Percentiles rank a stretch among this genome's conserved stretches.
Conservation (phyloP, 2,329 filamentous ascomycete genomes). For the Sarocladium kiliense region DNA sequence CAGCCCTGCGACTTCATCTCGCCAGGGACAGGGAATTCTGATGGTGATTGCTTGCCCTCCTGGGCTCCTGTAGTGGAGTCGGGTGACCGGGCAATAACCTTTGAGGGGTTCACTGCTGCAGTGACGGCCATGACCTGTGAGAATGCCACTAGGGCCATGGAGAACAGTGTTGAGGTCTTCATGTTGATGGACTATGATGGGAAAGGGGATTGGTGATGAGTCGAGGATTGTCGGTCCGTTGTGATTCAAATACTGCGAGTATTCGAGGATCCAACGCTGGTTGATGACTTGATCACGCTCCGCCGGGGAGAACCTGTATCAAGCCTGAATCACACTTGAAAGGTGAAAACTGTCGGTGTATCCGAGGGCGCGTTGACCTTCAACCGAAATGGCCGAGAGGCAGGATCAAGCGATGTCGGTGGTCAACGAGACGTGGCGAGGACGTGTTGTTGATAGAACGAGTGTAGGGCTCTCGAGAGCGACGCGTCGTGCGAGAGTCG, state of each 20-base stretch:
- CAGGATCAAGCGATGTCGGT: background rate
- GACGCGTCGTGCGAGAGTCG: background rate
- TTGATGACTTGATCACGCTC: conserved; percentile 17
- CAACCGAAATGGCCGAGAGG: background rate
- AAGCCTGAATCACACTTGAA: background rate
- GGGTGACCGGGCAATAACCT: background rate
- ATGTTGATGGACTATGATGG: conserved; percentile 17
- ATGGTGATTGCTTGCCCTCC: conserved; percentile 27
- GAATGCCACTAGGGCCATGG: conserved; percentile 23
- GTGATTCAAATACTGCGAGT: too few species aligned
- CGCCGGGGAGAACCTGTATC: conserved; percentile 8
- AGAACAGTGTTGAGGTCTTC: conserved; percentile 24
- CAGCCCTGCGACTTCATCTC: conserved; percentile 45
- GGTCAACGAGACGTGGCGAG: background rate
- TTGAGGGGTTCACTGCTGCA: conserved; percentile 13
- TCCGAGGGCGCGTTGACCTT: background rate
- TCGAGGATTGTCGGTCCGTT: too few species aligned
- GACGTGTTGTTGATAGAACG: background rate
- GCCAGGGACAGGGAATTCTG: conserved; percentile 28
- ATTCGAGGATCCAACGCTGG: too few species aligned
- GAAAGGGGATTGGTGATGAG: background rate
- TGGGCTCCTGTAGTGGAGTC: too few species aligned
- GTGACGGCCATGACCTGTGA: conserved; percentile 18
- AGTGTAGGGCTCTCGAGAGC: background rate
- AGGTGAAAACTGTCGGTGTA: background rate